phyloP scores from a whole-genome alignment of 371 early-diverging fungal genomes.

The Funneliformis caledonium region DNA sequence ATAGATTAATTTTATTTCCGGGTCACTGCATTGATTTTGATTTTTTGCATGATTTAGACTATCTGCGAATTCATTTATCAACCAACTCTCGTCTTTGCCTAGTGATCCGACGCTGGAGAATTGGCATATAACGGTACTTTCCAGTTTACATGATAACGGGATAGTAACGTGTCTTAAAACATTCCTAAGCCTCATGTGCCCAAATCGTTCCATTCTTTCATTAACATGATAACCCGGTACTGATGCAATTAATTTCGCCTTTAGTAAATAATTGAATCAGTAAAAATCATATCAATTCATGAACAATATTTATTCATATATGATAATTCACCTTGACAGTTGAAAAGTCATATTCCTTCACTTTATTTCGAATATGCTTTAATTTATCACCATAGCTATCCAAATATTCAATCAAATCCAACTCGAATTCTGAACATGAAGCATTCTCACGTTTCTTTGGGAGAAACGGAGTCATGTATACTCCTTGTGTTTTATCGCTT shows the following conservation, averaged over 20 bases:
- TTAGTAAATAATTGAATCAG: conserved; percentile 22
- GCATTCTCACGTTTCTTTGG: conserved; percentile 43
- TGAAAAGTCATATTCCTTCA: conserved; percentile 58
- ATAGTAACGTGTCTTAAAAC: conserved; percentile 47
- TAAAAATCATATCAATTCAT: not conserved
- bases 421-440: conserved; percentile 56
- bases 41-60: conserved; percentile 29
- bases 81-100: conserved; percentile 49
- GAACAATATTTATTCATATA: not conserved
- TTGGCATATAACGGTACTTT: conserved; percentile 42
- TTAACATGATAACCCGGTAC: conserved; percentile 56
- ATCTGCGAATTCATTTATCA: conserved; percentile 47
- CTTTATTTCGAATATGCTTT: conserved; percentile 41
- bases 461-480: conserved; percentile 54
- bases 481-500: conserved; percentile 52
- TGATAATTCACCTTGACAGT: conserved; percentile 43
- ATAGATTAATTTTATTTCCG: conserved; percentile 53
- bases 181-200: conserved; percentile 52
- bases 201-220: conserved; percentile 54
- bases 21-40: not conserved
- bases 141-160: conserved; percentile 40
- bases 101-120: conserved; percentile 66
- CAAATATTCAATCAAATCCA: conserved; percentile 59
- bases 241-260: conserved; percentile 53
- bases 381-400: conserved; percentile 47